Conservation (phyloP, 768 basidiomycete species). For the Solioccasus polychromus region DNA sequence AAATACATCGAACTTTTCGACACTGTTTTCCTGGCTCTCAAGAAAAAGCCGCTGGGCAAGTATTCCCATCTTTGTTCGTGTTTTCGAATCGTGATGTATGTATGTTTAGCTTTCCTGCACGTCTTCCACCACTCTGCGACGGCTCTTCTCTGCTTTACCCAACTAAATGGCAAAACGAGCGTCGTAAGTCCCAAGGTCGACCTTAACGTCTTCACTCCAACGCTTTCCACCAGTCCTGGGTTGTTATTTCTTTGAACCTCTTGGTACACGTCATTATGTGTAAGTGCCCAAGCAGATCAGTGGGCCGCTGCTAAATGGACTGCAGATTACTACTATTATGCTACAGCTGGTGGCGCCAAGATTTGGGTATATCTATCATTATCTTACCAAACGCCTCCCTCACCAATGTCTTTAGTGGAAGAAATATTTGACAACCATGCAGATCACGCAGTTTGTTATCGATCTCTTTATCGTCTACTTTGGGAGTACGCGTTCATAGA, state of each 20-base stretch:
- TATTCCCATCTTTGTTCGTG: slow-evolving; percentile 5
- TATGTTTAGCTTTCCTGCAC: slow-evolving; percentile 80
- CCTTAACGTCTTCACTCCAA: not conserved
- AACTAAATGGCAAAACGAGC: slow-evolving; percentile 92
- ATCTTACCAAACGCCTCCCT: not conserved
- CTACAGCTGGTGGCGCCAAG: slow-evolving; percentile 92
- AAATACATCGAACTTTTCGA: slow-evolving; percentile 96
- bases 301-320: not conserved
- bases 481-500: slow-evolving; percentile 65
- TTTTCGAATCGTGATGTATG: not conserved
- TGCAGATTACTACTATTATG: slow-evolving; percentile 98
- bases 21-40: slow-evolving; percentile 94
- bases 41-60: slow-evolving; percentile 96
- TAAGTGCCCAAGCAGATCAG: slow-evolving; percentile 39
- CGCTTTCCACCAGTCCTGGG: slow-evolving; percentile 75
- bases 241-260: slow-evolving; percentile 88
- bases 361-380: slow-evolving; percentile 72
- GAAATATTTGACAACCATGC: slow-evolving; percentile 94
- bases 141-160: slow-evolving; percentile 89
- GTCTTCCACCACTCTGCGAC: slow-evolving; percentile 99
- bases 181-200: slow-evolving; percentile 64
- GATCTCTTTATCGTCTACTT: slow-evolving; percentile 92
- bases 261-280: slow-evolving; percentile 97
- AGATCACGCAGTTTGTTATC: slow-evolving; percentile 94
- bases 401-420: slow-evolving; percentile 72